These are phyloP conservation scores for Hygrophila difformis DNA, from an alignment of 257 asterid genomes.

Conservation along the genomic window DNA sequence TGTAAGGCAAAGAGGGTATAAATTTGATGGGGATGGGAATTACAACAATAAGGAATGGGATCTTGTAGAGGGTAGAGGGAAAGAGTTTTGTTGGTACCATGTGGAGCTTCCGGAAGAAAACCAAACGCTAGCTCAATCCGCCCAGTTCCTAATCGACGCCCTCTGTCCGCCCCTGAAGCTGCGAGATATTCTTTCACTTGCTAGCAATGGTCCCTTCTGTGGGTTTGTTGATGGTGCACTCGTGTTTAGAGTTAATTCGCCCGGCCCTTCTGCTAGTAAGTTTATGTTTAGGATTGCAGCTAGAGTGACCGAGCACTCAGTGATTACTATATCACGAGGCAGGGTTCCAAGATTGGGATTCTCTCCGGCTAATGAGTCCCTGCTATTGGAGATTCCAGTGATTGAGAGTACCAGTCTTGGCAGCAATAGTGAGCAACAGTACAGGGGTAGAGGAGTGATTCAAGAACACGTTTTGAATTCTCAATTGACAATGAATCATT, in stretches of 20 bases:
- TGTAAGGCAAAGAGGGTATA: constrained; percentile 67
- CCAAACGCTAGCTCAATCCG: constrained; percentile 69
- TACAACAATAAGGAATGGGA: constrained; percentile 88
- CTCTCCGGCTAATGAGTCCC: constrained; percentile 54
- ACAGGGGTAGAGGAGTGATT: constrained; percentile 61
- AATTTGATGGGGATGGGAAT: constrained; percentile 87
- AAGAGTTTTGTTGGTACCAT: constrained; percentile 96
- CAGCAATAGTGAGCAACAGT: constrained; percentile 24
- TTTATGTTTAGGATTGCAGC: constrained; percentile 81
- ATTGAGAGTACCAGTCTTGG: constrained; percentile 51
- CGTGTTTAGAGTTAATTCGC: constrained; percentile 88
- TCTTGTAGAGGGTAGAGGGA: constrained; percentile 64
- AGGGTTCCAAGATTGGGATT: constrained; percentile 89
- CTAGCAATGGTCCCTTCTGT: constrained; percentile 89
- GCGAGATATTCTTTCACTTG: constrained; percentile 83
- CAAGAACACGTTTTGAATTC: constrained; percentile 72
- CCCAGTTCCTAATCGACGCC: constrained; percentile 75
- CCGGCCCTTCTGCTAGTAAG: constrained; percentile 79
- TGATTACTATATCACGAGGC: constrained; percentile 86
- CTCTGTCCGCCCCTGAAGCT: constrained; percentile 94
- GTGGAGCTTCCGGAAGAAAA: constrained; percentile 91
- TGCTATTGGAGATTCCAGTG: constrained; percentile 75
- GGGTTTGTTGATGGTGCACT: constrained; percentile 94
- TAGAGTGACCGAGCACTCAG: constrained; percentile 76
- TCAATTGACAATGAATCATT: constrained; percentile 83